Percentiles rank a stretch among this genome's conserved stretches.
Conservation (phyloP, 2,329 filamentous ascomycete genomes). For the Colletotrichum sp. region DNA sequence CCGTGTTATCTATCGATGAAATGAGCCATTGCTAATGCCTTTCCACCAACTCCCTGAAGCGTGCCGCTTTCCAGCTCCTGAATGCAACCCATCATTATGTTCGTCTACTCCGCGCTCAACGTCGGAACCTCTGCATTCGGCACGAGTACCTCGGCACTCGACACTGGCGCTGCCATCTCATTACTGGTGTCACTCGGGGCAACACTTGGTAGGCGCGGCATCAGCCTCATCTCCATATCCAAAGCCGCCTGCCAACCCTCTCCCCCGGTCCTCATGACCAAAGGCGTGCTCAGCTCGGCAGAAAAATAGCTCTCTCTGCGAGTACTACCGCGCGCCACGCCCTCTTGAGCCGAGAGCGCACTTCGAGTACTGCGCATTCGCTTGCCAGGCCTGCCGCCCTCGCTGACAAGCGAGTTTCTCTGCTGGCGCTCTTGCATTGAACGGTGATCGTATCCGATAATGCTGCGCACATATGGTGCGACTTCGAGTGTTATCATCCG, state of each 20-base stretch:
- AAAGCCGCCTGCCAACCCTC: slow-evolving; percentile 39
- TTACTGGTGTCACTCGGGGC: background rate
- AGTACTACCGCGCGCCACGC: slow-evolving; percentile 69
- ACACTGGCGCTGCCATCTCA: background rate
- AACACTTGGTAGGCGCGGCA: background rate
- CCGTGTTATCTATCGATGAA: background rate
- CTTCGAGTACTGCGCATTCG: slow-evolving; percentile 74
- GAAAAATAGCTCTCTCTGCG: slow-evolving; percentile 77
- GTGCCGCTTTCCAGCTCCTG: background rate
- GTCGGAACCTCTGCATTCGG: background rate
- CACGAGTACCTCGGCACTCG: background rate
- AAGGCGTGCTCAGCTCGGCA: slow-evolving; percentile 60
- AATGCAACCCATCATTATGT: background rate
- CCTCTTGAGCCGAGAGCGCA: slow-evolving; percentile 79
- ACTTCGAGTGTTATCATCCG: slow-evolving; percentile 74
- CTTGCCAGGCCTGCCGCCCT: slow-evolving; percentile 53
- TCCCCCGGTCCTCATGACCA: slow-evolving; percentile 70
- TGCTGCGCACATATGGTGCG: slow-evolving; percentile 87
- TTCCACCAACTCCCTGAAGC: background rate
- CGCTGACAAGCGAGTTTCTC: slow-evolving; percentile 65
- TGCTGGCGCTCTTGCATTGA: slow-evolving; percentile 70
- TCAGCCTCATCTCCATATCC: slow-evolving; percentile 11
- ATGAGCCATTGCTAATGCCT: background rate
- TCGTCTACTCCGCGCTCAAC: slow-evolving; percentile 19
- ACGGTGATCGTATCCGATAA: slow-evolving; percentile 76